Evolutionary conservation across 352 stramenopile species (phyloP), one percentile per base, ranked within the genome.

Genomic region (Elongisporangium anandrum): DNA sequence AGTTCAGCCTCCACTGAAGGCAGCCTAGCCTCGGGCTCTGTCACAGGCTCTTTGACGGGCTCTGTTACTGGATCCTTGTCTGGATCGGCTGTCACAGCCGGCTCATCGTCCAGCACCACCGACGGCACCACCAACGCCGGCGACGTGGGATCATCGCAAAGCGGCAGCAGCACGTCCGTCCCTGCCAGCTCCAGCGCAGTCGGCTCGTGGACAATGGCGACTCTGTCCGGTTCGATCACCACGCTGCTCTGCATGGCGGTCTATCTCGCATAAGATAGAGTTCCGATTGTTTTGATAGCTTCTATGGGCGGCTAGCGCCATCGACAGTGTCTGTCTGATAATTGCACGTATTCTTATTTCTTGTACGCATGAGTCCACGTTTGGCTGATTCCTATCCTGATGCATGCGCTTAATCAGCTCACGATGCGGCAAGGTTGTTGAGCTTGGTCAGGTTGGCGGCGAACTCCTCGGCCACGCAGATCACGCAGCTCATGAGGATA

Each of bases 401-500:
- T n/a, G n/a, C 6, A 20, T 5, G 23, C 8, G 3, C n/a, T 26
- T 12, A 10, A 38, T 45, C 38, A 17, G 38, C 45, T 57, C 68
- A 88, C 0, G 78, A 75, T 1, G 73, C 78, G 3, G 78, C 73
- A 10, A 88, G 63, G 4, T 68, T 72, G 57, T 81, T 86, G 24
- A 88, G 76, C 55, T 60, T 65, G 26, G 74, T 79, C 48, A 88
- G 59, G 22, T 70, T 77, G 29, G 63, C 60, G 1, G 76, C 76
- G 39, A 88, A 79, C 24, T 86, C 74, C 48, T 87, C 72, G 39
- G 65, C 78, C 13, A 68, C 60, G 52, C 64, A 75, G 53, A 88
- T 85, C 21, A 88, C 65, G 56, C 79, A 88, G 64, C 79, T 88
- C 72, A 85, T 88, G 61, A 85, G 60, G 54, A 87, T 80, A 39